Conservation (phyloP, 1,284 basidiomycete species). For the Neonothopanus nambi region DNA sequence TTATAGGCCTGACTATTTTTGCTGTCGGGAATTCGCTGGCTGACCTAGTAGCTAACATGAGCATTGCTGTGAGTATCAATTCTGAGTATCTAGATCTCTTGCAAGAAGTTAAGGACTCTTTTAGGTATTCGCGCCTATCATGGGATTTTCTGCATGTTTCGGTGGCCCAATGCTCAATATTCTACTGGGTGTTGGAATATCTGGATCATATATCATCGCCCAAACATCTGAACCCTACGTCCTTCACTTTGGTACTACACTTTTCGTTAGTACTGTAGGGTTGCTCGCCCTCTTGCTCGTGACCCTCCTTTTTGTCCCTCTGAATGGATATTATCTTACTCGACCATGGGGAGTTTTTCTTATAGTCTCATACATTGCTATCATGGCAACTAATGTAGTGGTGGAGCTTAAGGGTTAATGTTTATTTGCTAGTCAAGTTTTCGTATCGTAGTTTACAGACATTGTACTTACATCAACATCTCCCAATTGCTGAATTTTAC, state of each 20-base stretch:
- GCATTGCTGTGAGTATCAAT: slow-evolving; percentile 78
- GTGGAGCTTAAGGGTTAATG: slow-evolving; percentile 56
- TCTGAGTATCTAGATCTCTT: background rate
- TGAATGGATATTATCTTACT: slow-evolving; percentile 82
- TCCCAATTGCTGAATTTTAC: too few species aligned
- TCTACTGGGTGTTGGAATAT: slow-evolving; percentile 84
- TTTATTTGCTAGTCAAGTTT: too few species aligned
- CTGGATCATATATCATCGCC: slow-evolving; percentile 72
- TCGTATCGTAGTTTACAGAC: too few species aligned
- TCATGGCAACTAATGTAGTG: slow-evolving; percentile 74
- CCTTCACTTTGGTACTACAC: slow-evolving; percentile 80
- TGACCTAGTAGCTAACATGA: slow-evolving; percentile 96
- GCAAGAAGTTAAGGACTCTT: background rate
- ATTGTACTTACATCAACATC: too few species aligned
- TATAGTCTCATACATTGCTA: slow-evolving; percentile 69
- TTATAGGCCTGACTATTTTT: slow-evolving; percentile 95
- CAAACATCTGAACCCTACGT: slow-evolving; percentile 61
- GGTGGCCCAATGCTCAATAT: slow-evolving; percentile 97
- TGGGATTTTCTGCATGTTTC: slow-evolving; percentile 94
- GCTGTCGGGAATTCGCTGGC: slow-evolving; percentile 95
- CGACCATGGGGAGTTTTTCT: slow-evolving; percentile 80
- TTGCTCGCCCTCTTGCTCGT: slow-evolving; percentile 72
- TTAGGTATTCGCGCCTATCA: slow-evolving; percentile 79
- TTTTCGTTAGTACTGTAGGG: slow-evolving; percentile 82
- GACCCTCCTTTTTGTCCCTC: slow-evolving; percentile 84